phyloP scores from a whole-genome alignment of 306 rosid genomes.

The Cajanus cajan region DNA sequence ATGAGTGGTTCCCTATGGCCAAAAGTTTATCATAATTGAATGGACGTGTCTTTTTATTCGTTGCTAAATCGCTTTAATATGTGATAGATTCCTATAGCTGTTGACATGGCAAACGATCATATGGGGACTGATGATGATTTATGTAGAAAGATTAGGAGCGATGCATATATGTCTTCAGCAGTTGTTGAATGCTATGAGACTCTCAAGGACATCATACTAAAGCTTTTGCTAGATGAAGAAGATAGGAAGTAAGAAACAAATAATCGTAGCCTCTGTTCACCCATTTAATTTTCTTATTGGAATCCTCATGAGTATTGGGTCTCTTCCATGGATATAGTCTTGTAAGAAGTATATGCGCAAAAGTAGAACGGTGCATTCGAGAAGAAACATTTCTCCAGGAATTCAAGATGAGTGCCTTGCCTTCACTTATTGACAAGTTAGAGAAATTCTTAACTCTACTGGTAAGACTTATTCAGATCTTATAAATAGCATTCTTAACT shows the following conservation, averaged over 20 bases:
- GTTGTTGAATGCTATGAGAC: slow-evolving; percentile 91
- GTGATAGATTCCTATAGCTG: slow-evolving; percentile 87
- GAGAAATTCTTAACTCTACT: slow-evolving; percentile 65
- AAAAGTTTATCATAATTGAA: slow-evolving; percentile 10
- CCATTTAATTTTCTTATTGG: slow-evolving; percentile 9
- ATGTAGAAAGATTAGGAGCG: slow-evolving; percentile 56
- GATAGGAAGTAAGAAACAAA: slow-evolving; percentile 62
- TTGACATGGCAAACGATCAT: slow-evolving; percentile 93
- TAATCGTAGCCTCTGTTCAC: not conserved
- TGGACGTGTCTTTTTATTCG: slow-evolving; percentile 2
- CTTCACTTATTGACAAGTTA: slow-evolving; percentile 71
- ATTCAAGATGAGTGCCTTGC: slow-evolving; percentile 80
- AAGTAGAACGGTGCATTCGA: slow-evolving; percentile 43
- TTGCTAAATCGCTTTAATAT: slow-evolving; percentile 25
- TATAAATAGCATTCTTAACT: too few relatives aligned
- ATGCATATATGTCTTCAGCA: slow-evolving; percentile 75
- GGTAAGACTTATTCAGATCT: slow-evolving; percentile 64
- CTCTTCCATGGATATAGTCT: slow-evolving; percentile 48
- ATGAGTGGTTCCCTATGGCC: slow-evolving; percentile 21
- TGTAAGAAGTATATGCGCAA: slow-evolving; percentile 38
- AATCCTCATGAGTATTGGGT: slow-evolving; percentile 15
- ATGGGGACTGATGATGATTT: slow-evolving; percentile 73
- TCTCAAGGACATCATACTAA: slow-evolving; percentile 51
- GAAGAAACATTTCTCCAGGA: slow-evolving; percentile 37
- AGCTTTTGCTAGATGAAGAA: slow-evolving; percentile 47